These are phyloP conservation scores for Fagopyrum esculentum DNA, from an alignment of 148 eudicot species.

Conservation along the genomic window DNA sequence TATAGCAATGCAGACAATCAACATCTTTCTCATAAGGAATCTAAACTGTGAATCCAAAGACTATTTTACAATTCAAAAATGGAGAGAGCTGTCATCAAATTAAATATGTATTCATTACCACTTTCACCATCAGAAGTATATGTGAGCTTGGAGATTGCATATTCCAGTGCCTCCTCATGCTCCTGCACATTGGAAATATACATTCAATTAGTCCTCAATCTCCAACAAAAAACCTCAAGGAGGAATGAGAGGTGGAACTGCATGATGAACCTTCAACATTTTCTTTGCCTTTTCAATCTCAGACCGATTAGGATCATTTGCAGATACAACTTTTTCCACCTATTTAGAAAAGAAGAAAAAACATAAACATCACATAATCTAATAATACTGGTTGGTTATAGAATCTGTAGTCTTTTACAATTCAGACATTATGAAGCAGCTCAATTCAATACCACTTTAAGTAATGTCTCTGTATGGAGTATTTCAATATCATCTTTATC, in stretches of 20 bases:
- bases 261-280: slow-evolving; percentile 46
- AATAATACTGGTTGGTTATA: background rate
- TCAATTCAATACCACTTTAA: slow-evolving; percentile 56
- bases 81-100: background rate
- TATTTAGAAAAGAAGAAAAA: slow-evolving; percentile 15
- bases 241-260: background rate
- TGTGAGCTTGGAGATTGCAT: slow-evolving; percentile 71
- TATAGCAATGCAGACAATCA: background rate
- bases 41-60: background rate
- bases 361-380: background rate
- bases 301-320: slow-evolving; percentile 60
- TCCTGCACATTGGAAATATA: slow-evolving; percentile 36
- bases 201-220: slow-evolving; percentile 2
- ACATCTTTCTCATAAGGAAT: background rate
- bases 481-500: slow-evolving; percentile 67
- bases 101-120: slow-evolving; percentile 26
- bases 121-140: slow-evolving; percentile 63
- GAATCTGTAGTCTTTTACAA: background rate
- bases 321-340: slow-evolving; percentile 73
- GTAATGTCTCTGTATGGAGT: slow-evolving; percentile 68
- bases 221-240: background rate
- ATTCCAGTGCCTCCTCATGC: slow-evolving; percentile 64
- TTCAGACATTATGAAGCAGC: background rate
- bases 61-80: background rate
- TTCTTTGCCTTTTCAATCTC: slow-evolving; percentile 83